These are phyloP conservation scores for Fragosphaeria purpurea DNA, from an alignment of 2,329 filamentous ascomycete species.

Conservation along the genomic window DNA sequence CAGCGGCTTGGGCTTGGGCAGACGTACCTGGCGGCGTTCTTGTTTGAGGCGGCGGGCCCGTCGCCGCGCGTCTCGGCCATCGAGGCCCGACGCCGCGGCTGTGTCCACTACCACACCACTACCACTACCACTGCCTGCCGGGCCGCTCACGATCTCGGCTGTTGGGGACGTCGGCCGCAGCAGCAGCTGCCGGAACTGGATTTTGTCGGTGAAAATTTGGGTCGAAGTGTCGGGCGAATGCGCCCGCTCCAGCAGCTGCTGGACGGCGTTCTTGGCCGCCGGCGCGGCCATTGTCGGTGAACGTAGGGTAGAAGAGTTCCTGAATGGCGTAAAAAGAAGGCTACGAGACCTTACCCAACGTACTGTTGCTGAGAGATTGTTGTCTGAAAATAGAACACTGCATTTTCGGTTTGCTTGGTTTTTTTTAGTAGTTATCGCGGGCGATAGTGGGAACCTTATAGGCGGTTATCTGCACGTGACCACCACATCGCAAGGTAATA, in stretches of 20 bases:
- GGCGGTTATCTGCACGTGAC: too few relatives aligned
- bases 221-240: conserved; percentile 64
- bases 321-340: too few relatives aligned
- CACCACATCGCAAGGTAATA: too few relatives aligned
- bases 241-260: conserved; percentile 62
- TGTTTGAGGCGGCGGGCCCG: conserved; percentile 39
- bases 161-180: conserved; percentile 66
- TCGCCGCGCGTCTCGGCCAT: conserved; percentile 47
- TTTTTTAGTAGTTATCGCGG: too few relatives aligned
- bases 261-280: conserved; percentile 5
- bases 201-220: conserved; percentile 70
- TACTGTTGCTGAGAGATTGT: too few relatives aligned
- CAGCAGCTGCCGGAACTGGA: conserved; percentile 71
- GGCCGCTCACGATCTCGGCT: conserved; percentile 18
- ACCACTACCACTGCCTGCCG: too few relatives aligned
- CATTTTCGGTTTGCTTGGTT: too few relatives aligned
- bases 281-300: conserved; percentile 29
- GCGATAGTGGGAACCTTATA: too few relatives aligned
- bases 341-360: too few relatives aligned
- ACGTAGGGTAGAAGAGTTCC: too few relatives aligned
- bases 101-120: conserved; percentile 50
- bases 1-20: conserved; percentile 53
- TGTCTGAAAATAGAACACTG: too few relatives aligned
- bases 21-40: conserved; percentile 32
- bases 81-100: conserved; percentile 31